phyloP scores from a whole-genome alignment of 2,329 filamentous ascomycete genomes.

The Cladorrhinum sp. region DNA sequence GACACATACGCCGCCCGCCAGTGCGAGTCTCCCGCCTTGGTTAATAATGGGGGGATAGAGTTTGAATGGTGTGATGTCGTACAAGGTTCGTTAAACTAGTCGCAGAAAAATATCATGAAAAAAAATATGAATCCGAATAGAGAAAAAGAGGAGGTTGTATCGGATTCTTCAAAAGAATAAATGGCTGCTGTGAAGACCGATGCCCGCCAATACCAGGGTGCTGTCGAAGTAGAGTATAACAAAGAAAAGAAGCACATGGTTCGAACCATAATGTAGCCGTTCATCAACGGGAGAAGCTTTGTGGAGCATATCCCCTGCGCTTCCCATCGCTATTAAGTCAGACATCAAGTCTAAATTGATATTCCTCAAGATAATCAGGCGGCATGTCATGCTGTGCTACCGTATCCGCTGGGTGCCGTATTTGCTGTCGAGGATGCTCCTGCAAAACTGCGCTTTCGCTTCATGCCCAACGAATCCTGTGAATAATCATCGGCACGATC shows the following conservation, averaged over 20 bases:
- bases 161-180: neutral
- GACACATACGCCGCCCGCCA: neutral
- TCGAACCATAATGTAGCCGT: neutral
- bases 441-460: conserved; percentile 41
- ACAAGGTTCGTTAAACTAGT: neutral
- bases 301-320: neutral
- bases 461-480: conserved; percentile 32
- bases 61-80: neutral
- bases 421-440: conserved; percentile 19
- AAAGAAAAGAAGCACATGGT: neutral
- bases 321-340: neutral
- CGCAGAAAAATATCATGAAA: neutral
- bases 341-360: neutral
- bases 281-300: neutral
- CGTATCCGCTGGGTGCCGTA: conserved; percentile 21
- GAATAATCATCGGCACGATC: conserved; percentile 31
- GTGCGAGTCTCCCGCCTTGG: neutral
- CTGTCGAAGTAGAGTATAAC: neutral
- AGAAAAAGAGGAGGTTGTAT: neutral
- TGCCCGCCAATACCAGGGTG: neutral
- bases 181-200: neutral
- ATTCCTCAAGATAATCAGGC: neutral
- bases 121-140: neutral
- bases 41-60: neutral
- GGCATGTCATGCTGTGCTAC: conserved; percentile 19